These are phyloP conservation scores for Erodium chrysanthum DNA, from an alignment of 441 rosid species.

Conservation along the genomic window DNA sequence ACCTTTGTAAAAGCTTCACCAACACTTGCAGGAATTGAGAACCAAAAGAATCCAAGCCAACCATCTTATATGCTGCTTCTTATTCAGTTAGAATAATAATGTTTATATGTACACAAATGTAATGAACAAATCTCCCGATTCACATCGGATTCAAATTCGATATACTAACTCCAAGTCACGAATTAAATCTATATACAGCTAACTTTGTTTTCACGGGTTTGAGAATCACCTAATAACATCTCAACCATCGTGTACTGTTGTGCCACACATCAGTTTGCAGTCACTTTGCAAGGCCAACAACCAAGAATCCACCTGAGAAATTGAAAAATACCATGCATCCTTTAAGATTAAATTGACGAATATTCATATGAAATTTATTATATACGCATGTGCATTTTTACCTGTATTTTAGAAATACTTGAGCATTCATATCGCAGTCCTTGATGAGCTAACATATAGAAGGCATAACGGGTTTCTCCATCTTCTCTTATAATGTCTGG, in stretches of 20 bases:
- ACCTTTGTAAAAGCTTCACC: neutral
- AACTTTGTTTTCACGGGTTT: neutral
- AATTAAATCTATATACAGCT: neutral
- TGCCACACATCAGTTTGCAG: slow-evolving; percentile 33
- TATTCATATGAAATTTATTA: neutral
- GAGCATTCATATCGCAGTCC: slow-evolving; percentile 83
- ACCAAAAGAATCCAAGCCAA: neutral
- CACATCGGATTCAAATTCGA: neutral
- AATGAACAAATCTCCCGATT: neutral
- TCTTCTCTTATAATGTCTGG: slow-evolving; percentile 63
- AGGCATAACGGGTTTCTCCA: slow-evolving; percentile 42
- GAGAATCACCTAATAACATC: neutral
- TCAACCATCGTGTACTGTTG: slow-evolving; percentile 22
- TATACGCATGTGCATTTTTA: slow-evolving; percentile 10
- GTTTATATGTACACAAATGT: neutral
- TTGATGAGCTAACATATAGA: slow-evolving; percentile 57
- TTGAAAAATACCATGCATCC: neutral
- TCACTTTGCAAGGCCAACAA: slow-evolving; percentile 41
- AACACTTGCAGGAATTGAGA: neutral
- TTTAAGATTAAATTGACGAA: neutral
- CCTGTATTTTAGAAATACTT: slow-evolving; percentile 63
- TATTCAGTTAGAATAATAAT: neutral
- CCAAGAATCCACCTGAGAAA: slow-evolving; percentile 61
- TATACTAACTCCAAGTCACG: neutral
- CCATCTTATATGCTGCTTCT: neutral